Evolutionary conservation across 2,329 filamentous ascomycete genomes (phyloP), one percentile per base, ranked within the genome.

Genomic region (Aspergillus neoniger): DNA sequence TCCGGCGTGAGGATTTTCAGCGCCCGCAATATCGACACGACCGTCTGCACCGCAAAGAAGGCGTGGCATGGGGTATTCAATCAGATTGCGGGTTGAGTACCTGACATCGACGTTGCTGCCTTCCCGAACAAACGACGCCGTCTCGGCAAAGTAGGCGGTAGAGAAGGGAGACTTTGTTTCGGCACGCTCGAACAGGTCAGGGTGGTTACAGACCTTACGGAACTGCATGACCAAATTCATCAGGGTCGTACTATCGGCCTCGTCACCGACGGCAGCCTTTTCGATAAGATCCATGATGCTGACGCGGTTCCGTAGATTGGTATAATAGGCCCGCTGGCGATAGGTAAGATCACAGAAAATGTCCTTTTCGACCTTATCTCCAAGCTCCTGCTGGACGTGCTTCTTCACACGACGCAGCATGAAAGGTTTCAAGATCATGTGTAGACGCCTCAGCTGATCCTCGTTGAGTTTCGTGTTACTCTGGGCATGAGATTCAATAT

Each of bases 181-280:
- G 9, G 94, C 93, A 49, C 95, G 89, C 77, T 99, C 93, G 69
- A 99, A 99, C 36, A 99, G 79, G 78, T 99, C 95, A 0, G 95
- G 95, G 74, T 99, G 95, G 73, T 99, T 99, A 81, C 95, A 99
- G 59, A 99, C 95, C 80, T 99, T 99, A 70, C 95, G 88, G 85
- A 99, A 99, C 79, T 99, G 95, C 95, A 99, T 99, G 65, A 99
- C 95, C 66, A 99, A 83, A 77, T 99, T 99, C 95, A 99, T 98
- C 70, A 99, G 80, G 1, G 94, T 98, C 43, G 94, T 93, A 38
- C 91, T 96, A 73, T 98, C 95, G 69, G 94, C 89, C 53, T 98
- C 95, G 70, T 97, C 93, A 38, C 95, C 95, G 68, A 95, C 85
- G 2, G 94, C 94, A 1, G 92, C 92, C 83, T 97, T 98, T 77